phyloP scores from a whole-genome alignment of 495 filamentous ascomycete genomes.

The Sporormia fimetaria region DNA sequence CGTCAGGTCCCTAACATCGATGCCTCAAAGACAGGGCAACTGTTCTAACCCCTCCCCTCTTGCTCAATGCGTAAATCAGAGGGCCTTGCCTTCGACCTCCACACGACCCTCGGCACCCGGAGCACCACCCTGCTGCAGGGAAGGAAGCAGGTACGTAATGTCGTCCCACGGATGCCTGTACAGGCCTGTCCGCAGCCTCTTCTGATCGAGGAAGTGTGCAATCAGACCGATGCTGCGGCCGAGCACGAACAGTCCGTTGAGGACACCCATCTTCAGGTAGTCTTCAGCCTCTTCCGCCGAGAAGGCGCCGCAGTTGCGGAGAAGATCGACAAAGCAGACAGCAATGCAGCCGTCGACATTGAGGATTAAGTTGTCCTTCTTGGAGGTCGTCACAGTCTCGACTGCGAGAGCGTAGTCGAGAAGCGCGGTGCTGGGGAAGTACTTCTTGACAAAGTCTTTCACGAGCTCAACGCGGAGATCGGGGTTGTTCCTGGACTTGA shows the following conservation, averaged over 20 bases:
- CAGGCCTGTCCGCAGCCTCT: slow-evolving; percentile 91
- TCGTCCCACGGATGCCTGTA: slow-evolving; percentile 95
- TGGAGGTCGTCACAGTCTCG: slow-evolving; percentile 94
- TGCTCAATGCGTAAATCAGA: neutral
- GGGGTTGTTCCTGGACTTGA: slow-evolving; percentile 99
- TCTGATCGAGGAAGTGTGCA: slow-evolving; percentile 99
- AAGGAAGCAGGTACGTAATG: slow-evolving; percentile 27
- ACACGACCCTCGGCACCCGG: slow-evolving; percentile 27
- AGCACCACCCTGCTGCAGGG: slow-evolving; percentile 17
- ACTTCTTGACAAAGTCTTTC: slow-evolving; percentile 94
- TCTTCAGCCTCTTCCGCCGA: slow-evolving; percentile 69
- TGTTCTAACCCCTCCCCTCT: neutral
- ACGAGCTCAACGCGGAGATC: slow-evolving; percentile 98
- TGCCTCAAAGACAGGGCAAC: neutral
- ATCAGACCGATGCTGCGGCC: slow-evolving; percentile 95
- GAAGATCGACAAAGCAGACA: slow-evolving; percentile 95
- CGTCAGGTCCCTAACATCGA: neutral
- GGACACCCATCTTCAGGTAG: slow-evolving; percentile 86
- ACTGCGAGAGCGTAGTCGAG: slow-evolving; percentile 97
- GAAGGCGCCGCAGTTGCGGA: slow-evolving; percentile 98
- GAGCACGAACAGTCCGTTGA: slow-evolving; percentile 97
- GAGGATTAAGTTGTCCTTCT: slow-evolving; percentile 99
- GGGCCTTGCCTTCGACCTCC: too few species aligned
- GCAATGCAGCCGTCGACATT: slow-evolving; percentile 98
- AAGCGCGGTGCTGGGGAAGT: slow-evolving; percentile 93